These are phyloP conservation scores for Remersonia thermophila DNA, from an alignment of 2,329 filamentous ascomycete genomes.

Conservation along the genomic window DNA sequence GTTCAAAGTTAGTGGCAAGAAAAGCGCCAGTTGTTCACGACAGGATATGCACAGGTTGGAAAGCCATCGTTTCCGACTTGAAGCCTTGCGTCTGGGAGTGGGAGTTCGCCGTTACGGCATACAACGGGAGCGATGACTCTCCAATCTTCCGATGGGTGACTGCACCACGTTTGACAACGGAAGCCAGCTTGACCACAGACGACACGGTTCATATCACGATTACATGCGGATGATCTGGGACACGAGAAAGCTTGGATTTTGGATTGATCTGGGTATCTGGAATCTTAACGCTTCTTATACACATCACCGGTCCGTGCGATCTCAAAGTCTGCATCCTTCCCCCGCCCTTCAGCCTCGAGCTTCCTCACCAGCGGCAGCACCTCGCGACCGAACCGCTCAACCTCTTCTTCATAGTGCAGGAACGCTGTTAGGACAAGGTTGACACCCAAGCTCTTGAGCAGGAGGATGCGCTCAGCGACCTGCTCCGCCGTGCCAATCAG, in stretches of 20 bases:
- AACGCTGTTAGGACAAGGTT: constrained; percentile 35
- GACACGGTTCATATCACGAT: too few species aligned
- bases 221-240: too few species aligned
- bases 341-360: constrained; percentile 34
- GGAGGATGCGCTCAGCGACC: constrained; percentile 35
- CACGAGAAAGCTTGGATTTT: not conserved
- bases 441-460: constrained; percentile 33
- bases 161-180: not conserved
- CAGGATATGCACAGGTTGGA: not conserved
- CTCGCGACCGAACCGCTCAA: constrained; percentile 34
- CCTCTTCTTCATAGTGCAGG: constrained; percentile 40
- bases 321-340: constrained; percentile 33
- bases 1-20: too few species aligned
- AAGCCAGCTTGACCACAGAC: not conserved
- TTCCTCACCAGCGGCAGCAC: constrained; percentile 35
- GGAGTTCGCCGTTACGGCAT: constrained; percentile 10
- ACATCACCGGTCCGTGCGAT: constrained; percentile 35
- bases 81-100: constrained; percentile 5
- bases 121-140: constrained; percentile 10
- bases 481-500: constrained; percentile 39
- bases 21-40: too few species aligned
- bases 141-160: constrained; percentile 7
- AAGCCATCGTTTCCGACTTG: not conserved
- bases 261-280: too few species aligned
- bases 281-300: constrained; percentile 22